Conservation (phyloP, 306 rosid species). For the Mucuna pruriens region DNA sequence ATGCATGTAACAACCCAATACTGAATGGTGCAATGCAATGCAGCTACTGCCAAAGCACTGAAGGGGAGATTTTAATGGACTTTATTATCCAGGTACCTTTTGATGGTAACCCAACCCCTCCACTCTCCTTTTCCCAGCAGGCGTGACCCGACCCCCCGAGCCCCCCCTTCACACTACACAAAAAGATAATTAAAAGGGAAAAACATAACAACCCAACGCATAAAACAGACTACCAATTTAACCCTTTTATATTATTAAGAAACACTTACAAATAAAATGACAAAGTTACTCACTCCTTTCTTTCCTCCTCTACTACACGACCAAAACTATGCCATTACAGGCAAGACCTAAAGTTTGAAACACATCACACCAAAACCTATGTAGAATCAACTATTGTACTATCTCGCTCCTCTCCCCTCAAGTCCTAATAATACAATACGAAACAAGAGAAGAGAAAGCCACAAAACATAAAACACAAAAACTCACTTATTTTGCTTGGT, state of each 20-base stretch:
- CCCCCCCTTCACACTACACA: slow-evolving; percentile 35
- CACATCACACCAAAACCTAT: not conserved
- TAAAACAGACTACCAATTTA: not conserved
- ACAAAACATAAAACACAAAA: not conserved
- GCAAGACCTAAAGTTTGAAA: not conserved
- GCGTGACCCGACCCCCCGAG: slow-evolving; percentile 28
- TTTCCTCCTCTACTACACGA: slow-evolving; percentile 11
- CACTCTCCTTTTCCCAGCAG: slow-evolving; percentile 50
- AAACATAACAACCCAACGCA: slow-evolving; percentile 42
- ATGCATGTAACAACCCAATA: slow-evolving; percentile 29
- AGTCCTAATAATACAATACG: too few species aligned
- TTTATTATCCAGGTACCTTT: slow-evolving; percentile 55
- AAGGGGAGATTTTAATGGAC: slow-evolving; percentile 46
- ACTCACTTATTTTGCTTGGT: not conserved
- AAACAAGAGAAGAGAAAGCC: not conserved
- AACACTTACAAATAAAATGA: not conserved
- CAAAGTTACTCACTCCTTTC: not conserved
- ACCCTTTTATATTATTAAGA: not conserved
- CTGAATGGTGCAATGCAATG: too few species aligned
- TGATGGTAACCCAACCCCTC: slow-evolving; percentile 60
- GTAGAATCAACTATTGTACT: not conserved
- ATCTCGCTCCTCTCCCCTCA: not conserved
- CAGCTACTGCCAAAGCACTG: slow-evolving; percentile 9
- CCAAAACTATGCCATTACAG: not conserved
- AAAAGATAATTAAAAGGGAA: slow-evolving; percentile 7